Evolutionary conservation across 2,329 filamentous ascomycete species (phyloP).

Genomic region (Xylariaceae sp.): DNA sequence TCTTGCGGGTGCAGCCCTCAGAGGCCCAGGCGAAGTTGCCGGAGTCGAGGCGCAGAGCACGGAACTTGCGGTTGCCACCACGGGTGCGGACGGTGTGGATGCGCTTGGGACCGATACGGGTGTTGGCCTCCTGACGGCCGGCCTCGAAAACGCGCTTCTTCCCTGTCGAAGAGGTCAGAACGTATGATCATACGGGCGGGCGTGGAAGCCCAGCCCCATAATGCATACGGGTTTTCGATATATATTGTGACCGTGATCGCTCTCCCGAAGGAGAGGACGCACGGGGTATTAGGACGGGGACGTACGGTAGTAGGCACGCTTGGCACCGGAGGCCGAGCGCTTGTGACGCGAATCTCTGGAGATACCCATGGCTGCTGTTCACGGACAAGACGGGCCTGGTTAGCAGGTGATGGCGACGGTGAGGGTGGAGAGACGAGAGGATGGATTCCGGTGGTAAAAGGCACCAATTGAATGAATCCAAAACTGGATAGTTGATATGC

Average conservation of each 20-base stretch:
- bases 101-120: slow-evolving; percentile 95
- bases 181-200: slow-evolving; percentile 47
- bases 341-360: slow-evolving; percentile 99
- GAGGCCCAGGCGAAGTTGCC: slow-evolving; percentile 99
- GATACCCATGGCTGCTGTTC: slow-evolving; percentile 94
- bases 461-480: background rate
- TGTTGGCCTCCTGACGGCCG: slow-evolving; percentile 98
- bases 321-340: slow-evolving; percentile 97
- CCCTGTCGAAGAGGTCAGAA: slow-evolving; percentile 72
- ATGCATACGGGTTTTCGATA: slow-evolving; percentile 63
- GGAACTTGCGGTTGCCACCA: slow-evolving; percentile 99
- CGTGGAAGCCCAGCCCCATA: slow-evolving; percentile 26
- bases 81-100: slow-evolving; percentile 95
- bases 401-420: slow-evolving; percentile 9
- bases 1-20: slow-evolving; percentile 97
- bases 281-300: slow-evolving; percentile 33
- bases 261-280: slow-evolving; percentile 20
- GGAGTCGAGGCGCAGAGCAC: slow-evolving; percentile 94
- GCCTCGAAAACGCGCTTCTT: slow-evolving; percentile 99
- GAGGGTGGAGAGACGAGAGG: background rate
- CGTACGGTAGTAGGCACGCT: slow-evolving; percentile 87
- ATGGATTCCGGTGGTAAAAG: background rate
- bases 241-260: slow-evolving; percentile 2
- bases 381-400: slow-evolving; percentile 38
- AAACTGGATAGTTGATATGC: slow-evolving; percentile 8